phyloP scores from a whole-genome alignment of 345 rosid species.

The Mangifera indica region DNA sequence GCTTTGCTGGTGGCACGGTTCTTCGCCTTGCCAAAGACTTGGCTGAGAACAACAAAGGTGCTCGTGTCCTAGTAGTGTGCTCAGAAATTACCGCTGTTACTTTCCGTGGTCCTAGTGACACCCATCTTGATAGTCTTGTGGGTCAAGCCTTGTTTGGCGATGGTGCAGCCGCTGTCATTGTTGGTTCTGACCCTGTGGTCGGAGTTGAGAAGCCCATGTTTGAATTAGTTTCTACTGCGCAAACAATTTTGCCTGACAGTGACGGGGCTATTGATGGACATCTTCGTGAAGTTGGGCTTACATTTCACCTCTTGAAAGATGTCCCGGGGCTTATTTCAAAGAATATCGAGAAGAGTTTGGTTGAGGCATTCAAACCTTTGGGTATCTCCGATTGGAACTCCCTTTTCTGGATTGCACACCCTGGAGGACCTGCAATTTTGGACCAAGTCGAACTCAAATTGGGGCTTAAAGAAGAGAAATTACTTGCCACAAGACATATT shows the following conservation, averaged over 20 bases:
- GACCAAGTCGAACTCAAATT: constrained; percentile 42
- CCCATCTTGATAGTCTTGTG: constrained; percentile 42
- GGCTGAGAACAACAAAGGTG: constrained; percentile 53
- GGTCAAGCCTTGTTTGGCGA: constrained; percentile 55
- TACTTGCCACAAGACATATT: constrained; percentile 35
- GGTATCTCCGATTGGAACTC: constrained; percentile 60
- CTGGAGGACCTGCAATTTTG: constrained; percentile 53
- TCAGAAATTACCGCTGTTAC: constrained; percentile 35
- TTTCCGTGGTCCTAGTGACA: constrained; percentile 49
- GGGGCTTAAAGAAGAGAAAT: constrained; percentile 37
- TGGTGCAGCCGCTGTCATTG: constrained; percentile 46
- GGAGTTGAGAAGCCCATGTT: constrained; percentile 39
- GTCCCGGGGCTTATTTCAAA: constrained; percentile 42
- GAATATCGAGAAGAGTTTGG: constrained; percentile 37
- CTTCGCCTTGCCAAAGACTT: constrained; percentile 56
- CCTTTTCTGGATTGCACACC: constrained; percentile 49
- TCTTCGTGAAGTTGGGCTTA: constrained; percentile 48
- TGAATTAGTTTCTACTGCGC: constrained; percentile 42
- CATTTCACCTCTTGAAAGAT: constrained; percentile 44
- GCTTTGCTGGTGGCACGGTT: constrained; percentile 48
- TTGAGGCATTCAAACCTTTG: constrained; percentile 41
- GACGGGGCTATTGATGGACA: constrained; percentile 54
- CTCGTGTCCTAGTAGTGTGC: constrained; percentile 50
- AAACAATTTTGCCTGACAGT: constrained; percentile 44
- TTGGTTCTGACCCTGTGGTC: constrained; percentile 40